Evolutionary conservation across 805 yeast species (phyloP).

Genomic region (baker's yeast (Saccharomyces cerevisiae)): DNA sequence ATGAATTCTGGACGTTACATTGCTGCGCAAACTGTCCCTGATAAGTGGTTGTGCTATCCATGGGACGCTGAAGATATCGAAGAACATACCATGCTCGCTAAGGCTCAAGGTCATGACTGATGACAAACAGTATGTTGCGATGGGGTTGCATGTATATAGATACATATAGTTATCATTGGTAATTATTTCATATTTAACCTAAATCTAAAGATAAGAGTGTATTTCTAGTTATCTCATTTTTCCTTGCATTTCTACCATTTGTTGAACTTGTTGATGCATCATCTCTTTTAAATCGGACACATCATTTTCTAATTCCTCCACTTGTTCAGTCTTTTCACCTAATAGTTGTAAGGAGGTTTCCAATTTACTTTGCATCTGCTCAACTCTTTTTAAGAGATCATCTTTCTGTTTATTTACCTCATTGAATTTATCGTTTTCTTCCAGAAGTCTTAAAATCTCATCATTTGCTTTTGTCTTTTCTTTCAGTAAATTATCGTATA

Average conservation of each 20-base stretch:
- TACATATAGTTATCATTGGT: neutral
- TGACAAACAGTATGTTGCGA: constrained; percentile 46
- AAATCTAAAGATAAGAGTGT: neutral
- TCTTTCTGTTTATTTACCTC: constrained; percentile 27
- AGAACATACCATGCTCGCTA: constrained; percentile 58
- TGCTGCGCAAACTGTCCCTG: constrained; percentile 68
- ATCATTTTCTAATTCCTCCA: constrained; percentile 80
- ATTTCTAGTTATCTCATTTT: constrained; percentile 6
- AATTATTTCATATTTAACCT: neutral
- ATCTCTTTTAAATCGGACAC: constrained; percentile 82
- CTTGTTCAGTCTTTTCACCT: constrained; percentile 82
- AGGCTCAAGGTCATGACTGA: constrained; percentile 55
- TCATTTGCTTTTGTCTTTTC: constrained; percentile 62
- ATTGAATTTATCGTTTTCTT: constrained; percentile 39
- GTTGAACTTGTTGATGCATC: constrained; percentile 77
- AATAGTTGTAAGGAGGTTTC: constrained; percentile 57
- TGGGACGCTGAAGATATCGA: constrained; percentile 85
- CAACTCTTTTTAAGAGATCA: constrained; percentile 30
- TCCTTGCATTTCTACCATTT: constrained; percentile 60
- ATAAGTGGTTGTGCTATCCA: constrained; percentile 82
- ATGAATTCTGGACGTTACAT: constrained; percentile 58
- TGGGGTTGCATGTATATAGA: constrained; percentile 17
- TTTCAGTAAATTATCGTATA: constrained; percentile 40
- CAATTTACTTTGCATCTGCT: constrained; percentile 35
- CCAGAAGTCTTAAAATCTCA: constrained; percentile 55